Conservation (phyloP, 768 basidiomycete species). For the Termitomyces sp. region DNA sequence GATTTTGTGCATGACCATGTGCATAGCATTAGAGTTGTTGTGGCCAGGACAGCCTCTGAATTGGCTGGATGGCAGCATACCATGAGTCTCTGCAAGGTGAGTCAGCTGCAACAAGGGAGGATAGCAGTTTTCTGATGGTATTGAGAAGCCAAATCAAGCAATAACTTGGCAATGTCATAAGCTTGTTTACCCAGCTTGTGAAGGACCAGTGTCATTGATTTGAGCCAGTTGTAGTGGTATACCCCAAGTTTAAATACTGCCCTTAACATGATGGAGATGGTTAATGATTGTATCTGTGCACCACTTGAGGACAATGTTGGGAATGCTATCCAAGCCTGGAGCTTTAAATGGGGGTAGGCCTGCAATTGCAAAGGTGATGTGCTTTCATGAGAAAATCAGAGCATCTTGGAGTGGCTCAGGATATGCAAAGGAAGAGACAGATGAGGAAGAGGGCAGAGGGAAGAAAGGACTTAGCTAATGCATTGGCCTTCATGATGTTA, state of each 20-base stretch:
- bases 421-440: not conserved
- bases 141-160: not conserved
- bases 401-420: not conserved
- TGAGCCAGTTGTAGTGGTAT: not conserved
- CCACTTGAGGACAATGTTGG: conserved; percentile 18
- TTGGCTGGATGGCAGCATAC: not conserved
- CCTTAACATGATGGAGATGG: not conserved
- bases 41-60: not conserved
- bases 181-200: not conserved
- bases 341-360: not conserved
- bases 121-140: not conserved
- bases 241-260: not conserved
- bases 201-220: not conserved
- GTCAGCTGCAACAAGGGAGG: not conserved
- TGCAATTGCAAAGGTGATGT: not conserved
- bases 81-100: not conserved
- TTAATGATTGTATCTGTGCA: not conserved
- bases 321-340: not conserved
- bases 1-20: not conserved
- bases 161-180: not conserved
- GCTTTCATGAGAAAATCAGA: not conserved
- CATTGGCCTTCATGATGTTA: not conserved
- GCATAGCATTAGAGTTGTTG: not conserved
- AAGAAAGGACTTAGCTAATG: no score
- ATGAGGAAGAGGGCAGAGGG: no score